A percentile compares a stretch with the other conserved stretches of the same genome.
Conservation (phyloP, 2,329 filamentous ascomycete species). For the Keithomyces neogunnii region DNA sequence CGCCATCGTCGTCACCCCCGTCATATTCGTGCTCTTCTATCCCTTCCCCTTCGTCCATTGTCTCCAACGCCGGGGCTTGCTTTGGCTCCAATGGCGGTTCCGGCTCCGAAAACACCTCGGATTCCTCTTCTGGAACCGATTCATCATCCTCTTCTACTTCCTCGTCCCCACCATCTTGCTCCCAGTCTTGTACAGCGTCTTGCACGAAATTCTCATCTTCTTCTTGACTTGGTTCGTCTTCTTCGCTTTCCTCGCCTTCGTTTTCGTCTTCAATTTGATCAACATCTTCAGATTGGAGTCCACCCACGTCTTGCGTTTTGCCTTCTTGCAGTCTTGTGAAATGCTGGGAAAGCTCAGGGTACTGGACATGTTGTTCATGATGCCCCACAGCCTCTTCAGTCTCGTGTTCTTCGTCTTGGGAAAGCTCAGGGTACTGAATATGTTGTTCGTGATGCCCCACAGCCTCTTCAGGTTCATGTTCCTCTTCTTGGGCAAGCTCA, state of each 20-base stretch:
- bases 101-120: not conserved
- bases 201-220: not conserved
- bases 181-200: not conserved
- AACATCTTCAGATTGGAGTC: not conserved
- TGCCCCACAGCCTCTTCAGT: not conserved
- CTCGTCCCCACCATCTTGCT: slow-evolving; percentile 3
- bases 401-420: not conserved
- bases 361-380: not conserved
- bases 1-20: slow-evolving; percentile 3
- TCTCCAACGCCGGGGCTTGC: slow-evolving; percentile 1
- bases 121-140: not conserved
- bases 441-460: too few species aligned
- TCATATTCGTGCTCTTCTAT: slow-evolving; percentile 8
- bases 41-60: not conserved
- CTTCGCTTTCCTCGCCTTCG: not conserved
- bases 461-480: not conserved
- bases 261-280: not conserved
- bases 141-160: slow-evolving; percentile 6
- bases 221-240: not conserved
- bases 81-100: not conserved
- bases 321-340: not conserved
- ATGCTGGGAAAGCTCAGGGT: not conserved
- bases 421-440: too few species aligned
- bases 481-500: not conserved
- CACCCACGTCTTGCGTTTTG: not conserved